Evolutionary conservation across 768 basidiomycete genomes (phyloP).

Genomic region (Pisolithus orientalis): DNA sequence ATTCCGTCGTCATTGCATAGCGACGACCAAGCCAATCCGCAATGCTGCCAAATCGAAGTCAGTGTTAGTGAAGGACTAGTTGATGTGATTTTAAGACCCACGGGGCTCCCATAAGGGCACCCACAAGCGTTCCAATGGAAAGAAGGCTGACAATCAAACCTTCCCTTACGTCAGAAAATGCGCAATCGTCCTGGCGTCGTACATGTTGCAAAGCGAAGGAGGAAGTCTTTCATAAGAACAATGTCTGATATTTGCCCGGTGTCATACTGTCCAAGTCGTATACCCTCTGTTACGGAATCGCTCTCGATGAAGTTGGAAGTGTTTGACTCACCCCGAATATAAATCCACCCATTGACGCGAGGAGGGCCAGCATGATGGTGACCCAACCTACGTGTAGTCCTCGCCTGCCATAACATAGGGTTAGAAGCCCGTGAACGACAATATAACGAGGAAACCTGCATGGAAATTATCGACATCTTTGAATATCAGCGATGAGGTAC

Average conservation of each 20-base stretch:
- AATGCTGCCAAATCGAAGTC: slow-evolving; percentile 32
- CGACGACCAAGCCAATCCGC: slow-evolving; percentile 64
- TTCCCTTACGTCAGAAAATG: slow-evolving; percentile 12
- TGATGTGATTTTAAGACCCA: too few relatives aligned
- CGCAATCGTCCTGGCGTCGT: slow-evolving; percentile 29
- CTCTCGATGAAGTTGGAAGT: not conserved
- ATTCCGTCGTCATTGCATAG: slow-evolving; percentile 60
- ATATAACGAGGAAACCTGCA: too few relatives aligned
- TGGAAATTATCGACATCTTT: too few relatives aligned
- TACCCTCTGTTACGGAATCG: too few relatives aligned
- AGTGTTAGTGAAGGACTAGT: slow-evolving; percentile 11
- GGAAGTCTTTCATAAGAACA: slow-evolving; percentile 65
- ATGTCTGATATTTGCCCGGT: slow-evolving; percentile 78
- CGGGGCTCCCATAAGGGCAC: too few relatives aligned
- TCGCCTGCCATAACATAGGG: slow-evolving; percentile 29
- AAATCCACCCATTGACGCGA: slow-evolving; percentile 70
- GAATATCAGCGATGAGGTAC: too few relatives aligned
- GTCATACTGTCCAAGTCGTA: slow-evolving; percentile 40
- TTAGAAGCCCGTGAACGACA: too few relatives aligned
- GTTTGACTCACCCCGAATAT: slow-evolving; percentile 42
- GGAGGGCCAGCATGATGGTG: slow-evolving; percentile 57
- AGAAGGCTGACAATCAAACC: too few relatives aligned
- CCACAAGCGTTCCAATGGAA: too few relatives aligned
- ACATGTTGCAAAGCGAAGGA: slow-evolving; percentile 55
- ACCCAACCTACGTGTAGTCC: slow-evolving; percentile 58